Base-by-base conservation (phyloP, 768 basidiomycete genomes). In the Boletus sp. region DNA sequence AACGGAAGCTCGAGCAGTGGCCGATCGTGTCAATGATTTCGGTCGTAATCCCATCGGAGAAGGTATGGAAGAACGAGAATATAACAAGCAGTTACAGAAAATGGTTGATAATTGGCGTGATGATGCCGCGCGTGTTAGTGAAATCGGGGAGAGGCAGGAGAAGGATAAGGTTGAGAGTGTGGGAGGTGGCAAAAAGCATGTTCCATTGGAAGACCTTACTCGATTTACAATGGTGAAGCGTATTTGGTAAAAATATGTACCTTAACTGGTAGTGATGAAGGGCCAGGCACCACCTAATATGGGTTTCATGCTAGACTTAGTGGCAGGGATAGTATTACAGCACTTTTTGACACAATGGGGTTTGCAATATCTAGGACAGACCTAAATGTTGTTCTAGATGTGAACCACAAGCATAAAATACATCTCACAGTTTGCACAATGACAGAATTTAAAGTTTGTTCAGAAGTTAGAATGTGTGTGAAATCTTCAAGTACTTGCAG, bases 201-300 rank as follows among this genome's bases (percentile, higher is more conserved):
- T 90, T 53, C 82, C 83, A 54, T 71, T 98, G 47, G 93, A 97
- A 68, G 92, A 96, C 65, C 79, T 98, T 46, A 96, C 92, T 33
- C 73, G 94, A 51, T 98, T 90, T 76, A 96, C 93, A 19, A 98
- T 98, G 94, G 88, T 96, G 43, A 96, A 96, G 67, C 79, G 91
- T 49, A 95, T 96, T 42, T 95, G 83, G 82, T 86, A 35, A 58
- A 44, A 45, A 19, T 38, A 38, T 10, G 1, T 32, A 25, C 25
- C 25, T 25, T 25, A 25, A n/a, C n/a, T n/a, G n/a, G n/a, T n/a
- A n/a, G n/a, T n/a, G n/a, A n/a, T n/a, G n/a, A n/a, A n/a, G n/a
- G n/a, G n/a, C n/a, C n/a, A n/a, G n/a, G n/a, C n/a, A n/a, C n/a
- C n/a, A n/a, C n/a, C n/a, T n/a, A n/a, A n/a, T n/a, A n/a, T n/a